Evolutionary conservation across 352 stramenopile species (phyloP).

Genomic region (Nothophytophthora sp.): DNA sequence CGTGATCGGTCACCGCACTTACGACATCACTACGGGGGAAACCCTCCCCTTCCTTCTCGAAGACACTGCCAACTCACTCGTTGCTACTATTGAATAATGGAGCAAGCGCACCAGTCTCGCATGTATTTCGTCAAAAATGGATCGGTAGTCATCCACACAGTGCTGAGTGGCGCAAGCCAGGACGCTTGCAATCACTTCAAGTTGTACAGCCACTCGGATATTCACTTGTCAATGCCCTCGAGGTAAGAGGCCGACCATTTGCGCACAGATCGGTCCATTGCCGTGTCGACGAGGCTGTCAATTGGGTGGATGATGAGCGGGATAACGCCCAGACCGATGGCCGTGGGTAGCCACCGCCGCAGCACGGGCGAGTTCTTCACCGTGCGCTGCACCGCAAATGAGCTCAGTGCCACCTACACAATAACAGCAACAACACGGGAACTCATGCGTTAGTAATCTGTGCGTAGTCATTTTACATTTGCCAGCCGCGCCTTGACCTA

Average conservation of each 20-base stretch:
- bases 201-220: no score
- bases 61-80: constrained; percentile 5
- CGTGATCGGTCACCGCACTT: constrained; percentile 16
- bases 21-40: constrained; percentile 15
- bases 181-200: not conserved
- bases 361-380: constrained; percentile 46
- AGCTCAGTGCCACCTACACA: constrained; percentile 44
- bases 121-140: not conserved
- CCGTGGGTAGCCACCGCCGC: constrained; percentile 68
- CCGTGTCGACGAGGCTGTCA: constrained; percentile 60
- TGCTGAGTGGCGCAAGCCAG: no score
- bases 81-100: not conserved
- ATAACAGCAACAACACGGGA: not conserved
- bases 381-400: constrained; percentile 31
- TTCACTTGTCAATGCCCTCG: constrained; percentile 27
- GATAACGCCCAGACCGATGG: constrained; percentile 76
- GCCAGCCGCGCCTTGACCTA: no score
- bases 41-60: constrained; percentile 23
- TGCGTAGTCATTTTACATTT: no score
- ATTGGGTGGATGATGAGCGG: constrained; percentile 90
- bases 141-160: no score
- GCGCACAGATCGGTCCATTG: constrained; percentile 57
- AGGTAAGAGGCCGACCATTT: constrained; percentile 42
- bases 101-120: not conserved
- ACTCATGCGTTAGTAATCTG: no score